Evolutionary conservation across 1,284 basidiomycete species (phyloP).

Genomic region (Tilletia horrida): DNA sequence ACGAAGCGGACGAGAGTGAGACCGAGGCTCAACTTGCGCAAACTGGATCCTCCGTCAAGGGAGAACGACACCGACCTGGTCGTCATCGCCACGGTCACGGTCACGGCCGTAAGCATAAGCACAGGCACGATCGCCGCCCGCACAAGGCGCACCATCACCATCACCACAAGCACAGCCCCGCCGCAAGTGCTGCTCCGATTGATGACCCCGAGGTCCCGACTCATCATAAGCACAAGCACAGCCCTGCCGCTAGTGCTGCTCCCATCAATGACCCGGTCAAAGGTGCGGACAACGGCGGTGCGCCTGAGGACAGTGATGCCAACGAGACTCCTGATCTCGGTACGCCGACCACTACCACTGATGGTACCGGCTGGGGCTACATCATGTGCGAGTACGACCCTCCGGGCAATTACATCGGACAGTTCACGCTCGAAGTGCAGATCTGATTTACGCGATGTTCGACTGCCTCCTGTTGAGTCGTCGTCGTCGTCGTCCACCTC

Average conservation of each 20-base stretch:
- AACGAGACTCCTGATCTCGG: not conserved
- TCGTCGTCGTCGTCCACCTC: no score
- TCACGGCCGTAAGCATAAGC: not conserved
- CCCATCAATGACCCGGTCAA: not conserved
- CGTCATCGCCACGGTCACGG: not conserved
- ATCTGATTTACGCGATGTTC: no score
- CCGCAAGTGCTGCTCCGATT: not conserved
- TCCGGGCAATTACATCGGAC: conserved; percentile 6
- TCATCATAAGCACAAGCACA: no score
- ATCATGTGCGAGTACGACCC: conserved; percentile 18
- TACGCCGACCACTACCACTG: no score
- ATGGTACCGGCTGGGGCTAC: not conserved
- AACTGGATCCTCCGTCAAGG: no score
- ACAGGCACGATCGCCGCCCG: not conserved
- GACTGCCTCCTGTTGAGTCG: no score
- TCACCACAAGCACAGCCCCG: not conserved
- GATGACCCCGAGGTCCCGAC: not conserved
- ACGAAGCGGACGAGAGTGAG: no score
- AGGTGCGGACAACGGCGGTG: not conserved
- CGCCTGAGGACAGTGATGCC: not conserved
- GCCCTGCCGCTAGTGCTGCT: not conserved
- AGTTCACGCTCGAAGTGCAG: conserved; percentile 6
- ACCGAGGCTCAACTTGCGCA: no score
- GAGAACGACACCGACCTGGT: no score
- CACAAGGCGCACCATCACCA: not conserved